Evolutionary conservation across 108 stramenopile species (phyloP).

Genomic region (Asterionellopsis glacialis): DNA sequence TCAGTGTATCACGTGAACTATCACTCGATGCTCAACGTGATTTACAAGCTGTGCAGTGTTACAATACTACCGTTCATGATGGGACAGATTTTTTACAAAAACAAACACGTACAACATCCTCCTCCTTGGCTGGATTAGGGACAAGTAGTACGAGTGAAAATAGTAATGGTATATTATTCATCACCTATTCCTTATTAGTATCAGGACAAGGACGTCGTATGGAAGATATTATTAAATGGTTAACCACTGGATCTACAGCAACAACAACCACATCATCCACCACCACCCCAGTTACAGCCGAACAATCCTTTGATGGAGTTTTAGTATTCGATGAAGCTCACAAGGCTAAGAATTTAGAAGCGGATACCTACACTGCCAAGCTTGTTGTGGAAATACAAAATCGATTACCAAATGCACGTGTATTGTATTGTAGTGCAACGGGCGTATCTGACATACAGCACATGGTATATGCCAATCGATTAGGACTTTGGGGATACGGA

Average conservation of each 20-base stretch:
- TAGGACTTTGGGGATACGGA: constrained; percentile 69
- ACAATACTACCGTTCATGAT: constrained; percentile 37
- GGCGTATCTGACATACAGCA: constrained; percentile 75
- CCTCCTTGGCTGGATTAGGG: constrained; percentile 4
- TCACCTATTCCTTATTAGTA: constrained; percentile 56
- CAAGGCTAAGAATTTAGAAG: constrained; percentile 76
- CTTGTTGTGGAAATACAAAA: constrained; percentile 64
- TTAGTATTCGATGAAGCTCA: constrained; percentile 81
- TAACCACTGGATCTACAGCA: constrained; percentile 15
- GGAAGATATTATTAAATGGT: constrained; percentile 67
- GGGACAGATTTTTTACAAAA: constrained; percentile 19
- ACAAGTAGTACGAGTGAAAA: not conserved
- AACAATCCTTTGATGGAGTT: constrained; percentile 53
- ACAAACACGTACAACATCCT: not conserved
- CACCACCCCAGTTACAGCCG: constrained; percentile 18
- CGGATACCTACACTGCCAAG: constrained; percentile 53
- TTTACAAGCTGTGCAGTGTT: constrained; percentile 38
- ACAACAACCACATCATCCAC: not conserved
- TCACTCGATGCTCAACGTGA: constrained; percentile 55
- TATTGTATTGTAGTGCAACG: constrained; percentile 79
- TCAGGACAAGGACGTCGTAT: constrained; percentile 33
- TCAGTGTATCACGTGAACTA: constrained; percentile 49
- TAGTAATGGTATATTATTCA: constrained; percentile 36
- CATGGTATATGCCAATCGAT: constrained; percentile 73
- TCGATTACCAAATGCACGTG: constrained; percentile 66